Base-by-base conservation (phyloP, 2,329 filamentous ascomycete genomes). In the Tolypocladium pustulatum region DNA sequence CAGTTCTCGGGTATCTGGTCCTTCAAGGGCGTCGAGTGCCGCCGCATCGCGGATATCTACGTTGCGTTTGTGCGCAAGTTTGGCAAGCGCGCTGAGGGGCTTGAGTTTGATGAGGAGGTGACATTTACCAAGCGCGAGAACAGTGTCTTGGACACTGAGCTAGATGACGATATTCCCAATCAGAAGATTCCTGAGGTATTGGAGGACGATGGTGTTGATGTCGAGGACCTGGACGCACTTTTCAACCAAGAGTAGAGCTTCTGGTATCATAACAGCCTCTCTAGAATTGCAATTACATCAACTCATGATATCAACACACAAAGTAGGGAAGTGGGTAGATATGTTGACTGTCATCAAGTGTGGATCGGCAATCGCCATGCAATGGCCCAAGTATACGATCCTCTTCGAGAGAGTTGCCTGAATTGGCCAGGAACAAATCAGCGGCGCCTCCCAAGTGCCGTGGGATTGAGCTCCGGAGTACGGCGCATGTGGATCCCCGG, bases 41-140 rank as follows among this genome's bases (percentile, higher is more conserved):
- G 60, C 30, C 57, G 51, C 56, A 40, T 60, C 25, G 66, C 66
- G 6, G 63, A 66, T 55, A 57, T 62, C 13, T 68, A 66, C 59
- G 57, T 63, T 55, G 57, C 54, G 13, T 57, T 57, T 30, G 65
- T 67, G 13, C 63, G 61, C 55, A 57, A 57, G 46, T 61, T 63
- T 34, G 65, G 65, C 54, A 61, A 61, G 58, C 55, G 60, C 22
- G 57, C 57, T n/a, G 53, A 41, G 22, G 46, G 10, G 2, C 10
- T 34, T 13, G 34, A 57, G 55, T 20, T 38, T 27, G 54, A 43
- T 20, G 34, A 30, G n/a, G 37, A 41, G 8, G 1, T 12, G 10
- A 30, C 9, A 1, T 51, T 51, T 32, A 51, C 46, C 6, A 49
- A 49, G 43, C 43, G 43, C 25, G 56, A 57, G 30, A n/a, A 56